Base-by-base conservation (phyloP, 441 rosid species). In the Croton setiger region DNA sequence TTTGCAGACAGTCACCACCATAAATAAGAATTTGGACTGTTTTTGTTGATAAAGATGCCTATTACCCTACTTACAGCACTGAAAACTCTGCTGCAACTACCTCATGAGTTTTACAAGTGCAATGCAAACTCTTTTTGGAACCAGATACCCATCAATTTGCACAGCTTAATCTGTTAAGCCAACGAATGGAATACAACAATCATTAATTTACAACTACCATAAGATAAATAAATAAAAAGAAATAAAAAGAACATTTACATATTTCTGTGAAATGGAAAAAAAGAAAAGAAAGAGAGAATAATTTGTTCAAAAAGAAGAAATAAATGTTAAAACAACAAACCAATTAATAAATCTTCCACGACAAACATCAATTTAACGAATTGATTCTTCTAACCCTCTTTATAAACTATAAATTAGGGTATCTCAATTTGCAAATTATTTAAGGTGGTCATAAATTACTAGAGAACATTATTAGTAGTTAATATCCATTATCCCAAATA, bases 61-160 rank as follows among this genome's bases (percentile, higher is more conserved):
- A n/a, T n/a, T n/a, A n/a, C n/a, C n/a, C n/a, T n/a, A n/a, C n/a
- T n/a, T n/a, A n/a, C n/a, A n/a, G n/a, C n/a, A n/a, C n/a, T n/a
- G n/a, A n/a, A n/a, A n/a, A n/a, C n/a, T n/a, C n/a, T n/a, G n/a
- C n/a, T n/a, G n/a, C n/a, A n/a, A n/a, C n/a, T n/a, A n/a, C n/a
- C n/a, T n/a, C n/a, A n/a, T n/a, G n/a, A n/a, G n/a, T n/a, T n/a
- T n/a, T n/a, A n/a, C n/a, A n/a, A n/a, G n/a, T n/a, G n/a, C n/a
- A n/a, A n/a, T n/a, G n/a, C n/a, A n/a, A n/a, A n/a, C n/a, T n/a
- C n/a, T n/a, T n/a, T n/a, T 90, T 86, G 56, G 96, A 91, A 39
- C 95, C 96, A 71, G 96, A 85, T 51, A 58, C 93, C 96, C 97
- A 94, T 88, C 72, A 80, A 83, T 53, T 47, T 76, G 67, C 58